A percentile compares a stretch with the other conserved stretches of the same genome.
Evolutionary conservation across 2,329 filamentous ascomycete genomes (phyloP).

Genomic region (Pseudopithomyces chartarum): DNA sequence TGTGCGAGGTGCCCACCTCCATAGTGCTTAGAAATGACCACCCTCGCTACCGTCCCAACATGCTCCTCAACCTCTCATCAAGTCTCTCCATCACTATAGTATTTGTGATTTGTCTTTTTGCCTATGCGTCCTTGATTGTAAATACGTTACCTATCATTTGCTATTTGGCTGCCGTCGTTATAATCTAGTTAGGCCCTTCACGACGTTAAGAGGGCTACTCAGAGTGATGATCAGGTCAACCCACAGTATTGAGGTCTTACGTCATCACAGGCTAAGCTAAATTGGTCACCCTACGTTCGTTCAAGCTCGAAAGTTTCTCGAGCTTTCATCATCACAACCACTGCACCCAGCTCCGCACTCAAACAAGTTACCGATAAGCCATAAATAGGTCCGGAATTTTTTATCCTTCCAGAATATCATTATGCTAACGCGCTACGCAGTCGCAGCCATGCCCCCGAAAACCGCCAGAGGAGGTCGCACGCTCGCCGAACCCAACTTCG

Average conservation of each 20-base stretch:
- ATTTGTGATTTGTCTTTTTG: too few relatives aligned
- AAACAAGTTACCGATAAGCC: slow-evolving; percentile 2
- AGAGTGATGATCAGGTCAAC: not conserved
- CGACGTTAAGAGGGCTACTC: too few relatives aligned
- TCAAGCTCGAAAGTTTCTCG: slow-evolving; percentile 27
- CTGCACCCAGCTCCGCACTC: slow-evolving; percentile 8
- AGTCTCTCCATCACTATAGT: too few relatives aligned
- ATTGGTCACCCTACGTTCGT: not conserved
- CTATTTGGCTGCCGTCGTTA: too few relatives aligned
- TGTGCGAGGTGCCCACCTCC: too few relatives aligned
- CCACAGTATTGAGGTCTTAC: too few relatives aligned
- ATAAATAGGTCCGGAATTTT: slow-evolving; percentile 12
- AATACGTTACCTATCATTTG: too few relatives aligned
- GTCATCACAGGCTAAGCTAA: not conserved
- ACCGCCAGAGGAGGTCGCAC: slow-evolving; percentile 31
- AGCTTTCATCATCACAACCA: slow-evolving; percentile 25
- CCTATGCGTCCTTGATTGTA: too few relatives aligned
- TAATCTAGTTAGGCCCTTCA: too few relatives aligned
- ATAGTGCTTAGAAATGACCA: too few relatives aligned
- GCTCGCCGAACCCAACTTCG: slow-evolving; percentile 46
- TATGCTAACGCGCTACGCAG: not conserved
- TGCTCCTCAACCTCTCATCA: too few relatives aligned
- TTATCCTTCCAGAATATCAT: not conserved
- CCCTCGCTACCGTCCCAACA: too few relatives aligned
- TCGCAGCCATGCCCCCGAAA: slow-evolving; percentile 37